A percentile compares a stretch with the other conserved stretches of the same genome.
Conservation (phyloP, 345 rosid species). For the Ceriops zippeliana region DNA sequence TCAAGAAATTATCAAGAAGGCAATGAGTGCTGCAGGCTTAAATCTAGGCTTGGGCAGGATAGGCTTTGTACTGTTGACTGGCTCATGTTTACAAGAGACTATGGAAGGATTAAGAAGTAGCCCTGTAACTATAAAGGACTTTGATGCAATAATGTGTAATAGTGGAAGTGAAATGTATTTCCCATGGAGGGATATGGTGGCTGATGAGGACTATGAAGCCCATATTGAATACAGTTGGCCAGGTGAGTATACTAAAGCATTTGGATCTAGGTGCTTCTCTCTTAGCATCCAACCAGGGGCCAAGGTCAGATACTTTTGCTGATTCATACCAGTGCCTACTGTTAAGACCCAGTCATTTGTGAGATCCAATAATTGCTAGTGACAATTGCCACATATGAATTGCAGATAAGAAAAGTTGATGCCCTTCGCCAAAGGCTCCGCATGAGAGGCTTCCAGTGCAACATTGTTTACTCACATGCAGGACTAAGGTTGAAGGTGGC, state of each 20-base stretch:
- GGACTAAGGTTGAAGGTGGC: constrained; percentile 65
- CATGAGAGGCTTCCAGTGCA: constrained; percentile 83
- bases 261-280: constrained; percentile 62
- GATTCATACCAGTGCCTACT: background rate
- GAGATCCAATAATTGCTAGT: constrained; percentile 8
- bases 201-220: constrained; percentile 65
- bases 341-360: background rate
- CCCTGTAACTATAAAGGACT: constrained; percentile 60
- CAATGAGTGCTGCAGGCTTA: constrained; percentile 57
- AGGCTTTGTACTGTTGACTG: constrained; percentile 66
- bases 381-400: constrained; percentile 17
- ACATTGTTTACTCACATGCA: constrained; percentile 53
- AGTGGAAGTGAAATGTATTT: constrained; percentile 77
- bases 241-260: constrained; percentile 50
- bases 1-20: constrained; percentile 52
- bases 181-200: constrained; percentile 76
- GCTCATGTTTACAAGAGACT: constrained; percentile 58
- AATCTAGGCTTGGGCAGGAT: constrained; percentile 42
- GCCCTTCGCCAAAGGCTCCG: constrained; percentile 74
- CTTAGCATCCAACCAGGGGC: constrained; percentile 62
- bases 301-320: constrained; percentile 39
- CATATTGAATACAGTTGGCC: constrained; percentile 89
- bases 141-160: constrained; percentile 80
- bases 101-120: constrained; percentile 44
- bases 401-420: constrained; percentile 59